Conservation (phyloP, 1,284 basidiomycete species). For the Leccinum solheimii region DNA sequence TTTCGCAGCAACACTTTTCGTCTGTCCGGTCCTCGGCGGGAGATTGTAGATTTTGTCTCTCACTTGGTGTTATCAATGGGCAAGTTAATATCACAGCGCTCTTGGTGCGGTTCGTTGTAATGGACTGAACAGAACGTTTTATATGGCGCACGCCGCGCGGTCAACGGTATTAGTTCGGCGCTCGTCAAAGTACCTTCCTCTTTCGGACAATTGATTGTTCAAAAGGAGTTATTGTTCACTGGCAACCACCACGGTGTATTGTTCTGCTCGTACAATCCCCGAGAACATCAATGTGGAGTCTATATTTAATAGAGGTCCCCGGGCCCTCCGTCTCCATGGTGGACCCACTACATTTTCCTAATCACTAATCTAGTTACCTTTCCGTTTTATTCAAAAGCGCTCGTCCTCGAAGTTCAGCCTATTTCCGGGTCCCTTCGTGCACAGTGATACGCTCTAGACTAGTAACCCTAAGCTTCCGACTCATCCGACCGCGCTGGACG, state of each 20-base stretch:
- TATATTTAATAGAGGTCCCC: constrained; percentile 20
- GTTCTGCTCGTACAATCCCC: constrained; percentile 14
- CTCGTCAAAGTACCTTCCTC: constrained; percentile 18
- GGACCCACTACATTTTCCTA: constrained; percentile 15
- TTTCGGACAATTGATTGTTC: constrained; percentile 18
- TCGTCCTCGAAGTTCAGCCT: neutral
- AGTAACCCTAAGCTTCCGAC: neutral
- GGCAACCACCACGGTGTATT: constrained; percentile 11
- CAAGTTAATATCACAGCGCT: neutral
- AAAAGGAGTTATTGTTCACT: neutral
- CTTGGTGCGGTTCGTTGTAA: neutral
- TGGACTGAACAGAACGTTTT: neutral
- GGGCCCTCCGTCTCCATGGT: constrained; percentile 16
- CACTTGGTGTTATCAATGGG: neutral
- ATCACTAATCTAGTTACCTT: constrained; percentile 9
- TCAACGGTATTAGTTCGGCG: neutral
- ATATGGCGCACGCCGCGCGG: too few relatives aligned
- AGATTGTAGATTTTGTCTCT: neutral
- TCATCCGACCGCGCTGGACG: constrained; percentile 9
- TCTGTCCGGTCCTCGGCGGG: neutral
- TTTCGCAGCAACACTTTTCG: neutral
- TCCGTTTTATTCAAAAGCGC: neutral
- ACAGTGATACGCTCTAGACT: neutral
- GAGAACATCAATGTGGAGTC: constrained; percentile 7
- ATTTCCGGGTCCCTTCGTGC: neutral